Conservation (phyloP, 176 grass and related monocot genomes). For the Triticum dicoccoides region DNA sequence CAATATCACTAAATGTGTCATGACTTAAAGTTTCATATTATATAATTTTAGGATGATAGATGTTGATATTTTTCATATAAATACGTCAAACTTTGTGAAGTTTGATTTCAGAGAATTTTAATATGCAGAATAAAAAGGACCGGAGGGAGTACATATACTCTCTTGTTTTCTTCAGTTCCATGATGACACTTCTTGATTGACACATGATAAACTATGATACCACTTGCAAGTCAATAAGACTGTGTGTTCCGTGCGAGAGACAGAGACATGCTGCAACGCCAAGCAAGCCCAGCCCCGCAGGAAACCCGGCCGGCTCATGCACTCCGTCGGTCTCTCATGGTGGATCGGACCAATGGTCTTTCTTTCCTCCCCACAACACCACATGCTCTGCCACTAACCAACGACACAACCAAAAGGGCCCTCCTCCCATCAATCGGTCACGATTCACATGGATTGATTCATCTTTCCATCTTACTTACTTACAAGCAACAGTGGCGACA, state of each 20-base stretch:
- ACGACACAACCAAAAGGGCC: background rate
- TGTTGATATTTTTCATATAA: too few relatives aligned
- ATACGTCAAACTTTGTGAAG: too few relatives aligned
- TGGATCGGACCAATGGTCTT: background rate
- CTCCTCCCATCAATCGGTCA: background rate
- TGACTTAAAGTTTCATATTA: too few relatives aligned
- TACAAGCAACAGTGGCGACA: background rate
- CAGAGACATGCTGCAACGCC: background rate
- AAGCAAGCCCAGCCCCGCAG: background rate
- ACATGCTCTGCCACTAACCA: conserved; percentile 22
- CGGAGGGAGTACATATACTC: too few relatives aligned
- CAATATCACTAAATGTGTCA: too few relatives aligned
- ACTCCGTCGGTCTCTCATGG: background rate
- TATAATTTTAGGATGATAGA: too few relatives aligned
- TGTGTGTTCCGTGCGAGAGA: background rate
- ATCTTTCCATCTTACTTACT: background rate
- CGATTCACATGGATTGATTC: background rate
- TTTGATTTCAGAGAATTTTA: too few relatives aligned
- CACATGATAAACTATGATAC: too few relatives aligned
- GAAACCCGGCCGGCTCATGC: conserved; percentile 1
- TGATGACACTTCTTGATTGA: too few relatives aligned
- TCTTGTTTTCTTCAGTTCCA: too few relatives aligned
- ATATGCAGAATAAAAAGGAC: too few relatives aligned
- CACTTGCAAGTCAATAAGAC: background rate
- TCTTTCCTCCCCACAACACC: background rate